Base-by-base conservation (phyloP, 2,329 filamentous ascomycete species). In the Stachybotrys chartarum region DNA sequence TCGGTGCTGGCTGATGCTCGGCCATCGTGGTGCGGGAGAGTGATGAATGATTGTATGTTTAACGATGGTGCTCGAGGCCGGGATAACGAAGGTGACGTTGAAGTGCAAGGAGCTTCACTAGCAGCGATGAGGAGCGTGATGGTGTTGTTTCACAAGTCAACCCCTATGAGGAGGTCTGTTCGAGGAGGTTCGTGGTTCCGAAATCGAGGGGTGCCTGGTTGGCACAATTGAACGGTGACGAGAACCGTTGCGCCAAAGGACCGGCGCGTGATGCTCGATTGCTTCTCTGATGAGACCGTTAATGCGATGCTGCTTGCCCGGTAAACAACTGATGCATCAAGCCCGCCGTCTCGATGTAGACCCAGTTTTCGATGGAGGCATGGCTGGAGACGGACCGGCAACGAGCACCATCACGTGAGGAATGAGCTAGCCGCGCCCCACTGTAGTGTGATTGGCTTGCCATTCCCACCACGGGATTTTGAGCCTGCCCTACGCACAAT, bases 401-500 rank as follows among this genome's bases (percentile, higher is more conserved):
- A 35, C 14, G 5, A 24, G 6, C 24, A 10, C 1, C 1, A 12
- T 64, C 70, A 70, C 66, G 70, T 69, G 66, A 68, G 12, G 12
- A 1, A 1, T 6, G 10, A 42, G 16, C 16, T 12, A 7, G 11
- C 16, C 55, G 30, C 42, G 24, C 35, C 47, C 53, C 50, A 50
- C 54, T n/a, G 53, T 35, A 56, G 49, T 53, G 53, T 68, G 58
- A 72, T 73, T 72, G 70, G 70, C 55, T 72, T 68, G 70, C 67
- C 69, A 68, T 60, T 61, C 60, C 60, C 66, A 64, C 63, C 62
- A 63, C 59, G 58, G 63, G 66, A 65, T 64, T 70, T 70, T 63
- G 65, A 68, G 68, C 68, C 67, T 70, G 69, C 69, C 67, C 69
- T 72, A 72, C 70, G 70, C 70, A 73, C 70, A 73, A 70, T 72